These are phyloP conservation scores for Balakata baccata DNA, from an alignment of 345 rosid species.

Conservation along the genomic window DNA sequence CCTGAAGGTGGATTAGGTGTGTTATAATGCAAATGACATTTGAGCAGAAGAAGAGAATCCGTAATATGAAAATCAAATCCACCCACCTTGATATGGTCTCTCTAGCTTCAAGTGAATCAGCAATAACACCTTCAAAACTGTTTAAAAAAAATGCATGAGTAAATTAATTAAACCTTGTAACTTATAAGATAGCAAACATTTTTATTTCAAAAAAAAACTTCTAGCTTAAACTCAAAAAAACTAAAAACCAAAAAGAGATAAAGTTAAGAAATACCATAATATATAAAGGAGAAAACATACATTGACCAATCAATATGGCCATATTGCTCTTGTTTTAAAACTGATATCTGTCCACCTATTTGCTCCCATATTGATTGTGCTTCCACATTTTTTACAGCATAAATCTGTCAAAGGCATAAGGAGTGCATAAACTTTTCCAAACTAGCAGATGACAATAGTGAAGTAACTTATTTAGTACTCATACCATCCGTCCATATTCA, in stretches of 20 bases:
- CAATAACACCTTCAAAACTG: constrained; percentile 89
- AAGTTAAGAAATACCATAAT: constrained; percentile 2
- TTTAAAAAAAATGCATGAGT: constrained; percentile 19
- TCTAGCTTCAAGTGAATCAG: constrained; percentile 79
- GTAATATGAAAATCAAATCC: constrained; percentile 14
- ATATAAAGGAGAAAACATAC: constrained; percentile 42
- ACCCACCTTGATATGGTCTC: constrained; percentile 73
- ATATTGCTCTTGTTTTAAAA: constrained; percentile 47
- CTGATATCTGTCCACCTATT: constrained; percentile 47
- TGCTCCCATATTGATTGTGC: constrained; percentile 63
- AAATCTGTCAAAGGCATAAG: constrained; percentile 53
- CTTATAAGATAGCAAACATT: constrained; percentile 10
- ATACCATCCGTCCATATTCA: background rate
- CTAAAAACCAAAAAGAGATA: background rate
- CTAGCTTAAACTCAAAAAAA: background rate
- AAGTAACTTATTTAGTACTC: background rate
- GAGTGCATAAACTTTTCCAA: constrained; percentile 37
- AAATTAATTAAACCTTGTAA: constrained; percentile 26
- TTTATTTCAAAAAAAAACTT: background rate
- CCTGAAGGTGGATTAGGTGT: background rate
- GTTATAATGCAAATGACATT: background rate
- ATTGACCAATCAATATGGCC: constrained; percentile 77
- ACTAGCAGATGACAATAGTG: constrained; percentile 11
- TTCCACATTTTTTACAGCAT: constrained; percentile 55
- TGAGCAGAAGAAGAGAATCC: constrained; percentile 3